Conservation (phyloP, 2,329 filamentous ascomycete genomes). For the Fonsecaea pedrosoi region DNA sequence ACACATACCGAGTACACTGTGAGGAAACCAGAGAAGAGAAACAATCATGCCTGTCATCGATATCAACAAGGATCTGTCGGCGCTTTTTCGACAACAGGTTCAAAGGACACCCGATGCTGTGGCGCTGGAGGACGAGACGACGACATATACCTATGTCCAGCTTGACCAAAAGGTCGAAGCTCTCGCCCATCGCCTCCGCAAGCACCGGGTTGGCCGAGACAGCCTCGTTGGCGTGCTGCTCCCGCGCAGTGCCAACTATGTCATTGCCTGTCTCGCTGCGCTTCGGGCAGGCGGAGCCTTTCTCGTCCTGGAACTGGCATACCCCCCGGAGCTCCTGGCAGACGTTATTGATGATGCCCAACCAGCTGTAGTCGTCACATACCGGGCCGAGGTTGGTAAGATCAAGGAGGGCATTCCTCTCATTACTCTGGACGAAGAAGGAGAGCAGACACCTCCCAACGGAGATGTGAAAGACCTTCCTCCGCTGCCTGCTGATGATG, state of each 20-base stretch:
- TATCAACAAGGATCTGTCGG: constrained; percentile 72
- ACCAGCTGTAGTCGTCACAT: constrained; percentile 74
- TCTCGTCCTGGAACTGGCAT: constrained; percentile 79
- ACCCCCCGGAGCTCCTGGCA: constrained; percentile 73
- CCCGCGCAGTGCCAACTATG: constrained; percentile 77
- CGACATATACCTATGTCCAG: constrained; percentile 73
- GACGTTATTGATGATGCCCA: constrained; percentile 79
- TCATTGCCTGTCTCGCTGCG: constrained; percentile 78
- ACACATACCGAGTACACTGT: neutral
- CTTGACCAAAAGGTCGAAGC: constrained; percentile 70
- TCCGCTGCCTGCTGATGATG: constrained; percentile 66
- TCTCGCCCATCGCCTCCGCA: constrained; percentile 69
- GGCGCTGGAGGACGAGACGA: constrained; percentile 73
- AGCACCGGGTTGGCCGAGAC: constrained; percentile 74
- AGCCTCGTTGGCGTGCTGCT: constrained; percentile 76
- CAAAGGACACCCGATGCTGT: constrained; percentile 70
- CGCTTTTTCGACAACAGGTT: constrained; percentile 74
- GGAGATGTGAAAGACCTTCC: constrained; percentile 54
- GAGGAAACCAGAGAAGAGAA: neutral
- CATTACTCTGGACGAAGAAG: constrained; percentile 66
- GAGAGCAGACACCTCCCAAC: constrained; percentile 39
- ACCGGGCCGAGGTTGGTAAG: constrained; percentile 67
- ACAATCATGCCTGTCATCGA: constrained; percentile 69
- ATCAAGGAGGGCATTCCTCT: constrained; percentile 69
- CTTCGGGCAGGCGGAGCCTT: constrained; percentile 80